phyloP scores from a whole-genome alignment of 306 rosid genomes.

The Prunus fruticosa region DNA sequence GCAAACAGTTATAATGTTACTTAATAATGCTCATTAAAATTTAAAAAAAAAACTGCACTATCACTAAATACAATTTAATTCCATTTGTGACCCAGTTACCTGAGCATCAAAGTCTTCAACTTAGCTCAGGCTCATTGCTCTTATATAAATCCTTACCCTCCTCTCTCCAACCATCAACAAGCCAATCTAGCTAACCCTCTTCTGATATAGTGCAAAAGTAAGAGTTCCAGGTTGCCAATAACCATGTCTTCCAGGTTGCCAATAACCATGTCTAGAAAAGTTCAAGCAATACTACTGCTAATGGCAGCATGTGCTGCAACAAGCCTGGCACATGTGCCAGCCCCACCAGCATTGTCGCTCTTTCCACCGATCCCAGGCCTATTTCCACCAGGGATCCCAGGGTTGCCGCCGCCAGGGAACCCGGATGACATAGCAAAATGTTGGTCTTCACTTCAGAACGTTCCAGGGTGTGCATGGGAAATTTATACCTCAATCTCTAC shows the following conservation, averaged over 20 bases:
- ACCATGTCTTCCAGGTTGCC: neutral
- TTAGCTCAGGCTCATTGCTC: neutral
- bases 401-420: neutral
- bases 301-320: slow-evolving; percentile 3
- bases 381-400: neutral
- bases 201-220: no score
- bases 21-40: neutral
- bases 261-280: neutral
- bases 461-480: neutral
- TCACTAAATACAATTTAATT: neutral
- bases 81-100: neutral
- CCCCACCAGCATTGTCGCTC: neutral
- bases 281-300: neutral
- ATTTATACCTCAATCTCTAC: neutral
- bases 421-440: neutral
- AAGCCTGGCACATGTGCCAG: neutral
- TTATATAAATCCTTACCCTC: neutral
- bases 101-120: neutral
- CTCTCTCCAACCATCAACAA: neutral
- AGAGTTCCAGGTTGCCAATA: no score
- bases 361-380: neutral
- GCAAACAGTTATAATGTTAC: neutral
- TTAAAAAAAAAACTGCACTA: no score
- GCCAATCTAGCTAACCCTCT: no score
- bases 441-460: slow-evolving; percentile 1